Base-by-base conservation (phyloP, 1,284 basidiomycete species). In the Cutaneotrichosporon cyanovorans region DNA sequence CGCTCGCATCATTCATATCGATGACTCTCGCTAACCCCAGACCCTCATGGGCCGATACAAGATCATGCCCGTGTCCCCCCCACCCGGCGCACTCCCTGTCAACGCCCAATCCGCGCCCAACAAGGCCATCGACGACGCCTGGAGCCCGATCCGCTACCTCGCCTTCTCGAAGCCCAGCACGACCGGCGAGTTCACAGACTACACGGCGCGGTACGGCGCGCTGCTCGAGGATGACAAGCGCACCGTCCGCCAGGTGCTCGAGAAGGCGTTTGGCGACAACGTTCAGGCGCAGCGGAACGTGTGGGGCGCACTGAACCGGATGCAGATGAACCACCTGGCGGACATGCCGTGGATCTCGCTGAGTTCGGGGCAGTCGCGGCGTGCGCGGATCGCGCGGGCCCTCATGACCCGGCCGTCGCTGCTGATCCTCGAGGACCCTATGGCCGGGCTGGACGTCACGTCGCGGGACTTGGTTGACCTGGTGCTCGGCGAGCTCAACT, bases 281-380 rank as follows among this genome's bases (percentile, higher is more conserved):
- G 20, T 53, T 75, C 9, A n/a, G 25, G 48, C 40, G 4, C n/a
- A 21, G 5, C 79, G 84, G 52, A 75, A 80, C 12, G 69, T 72
- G 1, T 63, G 85, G 19, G 73, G 78, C 0, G 50, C 50, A 4
- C 35, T 54, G 65, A 22, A 72, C 5, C 69, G 70, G 37, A 75
- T 90, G 63, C 78, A 76, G 3, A 72, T 92, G 39, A 61, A 67
- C 3, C 59, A 74, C 15, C 68, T 90, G 31, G 72, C 93, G n/a
- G 83, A 91, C 60, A 60, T 91, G 5, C 91, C 90, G 0, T 69
- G 85, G 15, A 76, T 93, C 6, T 85, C 85, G 1, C 68, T 97
- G 41, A 88, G 85, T 53, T 93, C 93, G 58, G 93, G 93, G 0
- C 93, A 98, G 74, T 95, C 84, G 18, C 73, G 93, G 31, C 74